These are phyloP conservation scores for Hypoxylon lienhwacheense DNA, from an alignment of 495 filamentous ascomycete species.

Conservation along the genomic window DNA sequence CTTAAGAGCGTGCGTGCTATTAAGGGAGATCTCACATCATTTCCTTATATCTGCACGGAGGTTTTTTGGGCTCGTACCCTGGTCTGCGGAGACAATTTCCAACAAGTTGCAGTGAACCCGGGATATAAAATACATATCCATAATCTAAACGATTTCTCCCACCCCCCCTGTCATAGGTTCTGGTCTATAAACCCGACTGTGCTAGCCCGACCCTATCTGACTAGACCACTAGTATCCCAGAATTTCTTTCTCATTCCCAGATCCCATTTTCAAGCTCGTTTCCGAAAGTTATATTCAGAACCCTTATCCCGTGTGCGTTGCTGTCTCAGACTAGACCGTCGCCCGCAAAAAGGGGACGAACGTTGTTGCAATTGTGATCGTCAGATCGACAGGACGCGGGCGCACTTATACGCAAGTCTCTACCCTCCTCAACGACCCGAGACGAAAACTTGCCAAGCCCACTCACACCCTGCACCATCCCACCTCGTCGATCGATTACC, in stretches of 20 bases:
- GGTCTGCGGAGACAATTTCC: slow-evolving; percentile 3
- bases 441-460: slow-evolving; percentile 25
- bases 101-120: slow-evolving; percentile 17
- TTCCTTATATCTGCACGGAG: slow-evolving; percentile 27
- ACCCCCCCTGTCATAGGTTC: slow-evolving; percentile 8
- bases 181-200: slow-evolving; percentile 17
- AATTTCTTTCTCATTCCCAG: slow-evolving; percentile 15
- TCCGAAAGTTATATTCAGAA: background rate
- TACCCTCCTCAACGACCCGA: slow-evolving; percentile 18
- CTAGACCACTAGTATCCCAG: slow-evolving; percentile 8
- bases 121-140: slow-evolving; percentile 35
- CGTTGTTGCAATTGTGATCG: slow-evolving; percentile 36
- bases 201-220: slow-evolving; percentile 7
- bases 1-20: too few species aligned
- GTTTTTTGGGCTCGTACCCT: slow-evolving; percentile 9
- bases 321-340: too few species aligned
- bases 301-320: too few species aligned
- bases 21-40: slow-evolving; percentile 20
- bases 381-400: slow-evolving; percentile 34
- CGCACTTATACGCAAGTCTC: slow-evolving; percentile 16
- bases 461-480: slow-evolving; percentile 18
- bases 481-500: slow-evolving; percentile 13
- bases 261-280: too few species aligned
- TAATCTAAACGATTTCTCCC: slow-evolving; percentile 17
- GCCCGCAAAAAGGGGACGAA: slow-evolving; percentile 16